These are phyloP conservation scores for Aureobasidium musti DNA, from an alignment of 2,329 filamentous ascomycete genomes.

Conservation along the genomic window DNA sequence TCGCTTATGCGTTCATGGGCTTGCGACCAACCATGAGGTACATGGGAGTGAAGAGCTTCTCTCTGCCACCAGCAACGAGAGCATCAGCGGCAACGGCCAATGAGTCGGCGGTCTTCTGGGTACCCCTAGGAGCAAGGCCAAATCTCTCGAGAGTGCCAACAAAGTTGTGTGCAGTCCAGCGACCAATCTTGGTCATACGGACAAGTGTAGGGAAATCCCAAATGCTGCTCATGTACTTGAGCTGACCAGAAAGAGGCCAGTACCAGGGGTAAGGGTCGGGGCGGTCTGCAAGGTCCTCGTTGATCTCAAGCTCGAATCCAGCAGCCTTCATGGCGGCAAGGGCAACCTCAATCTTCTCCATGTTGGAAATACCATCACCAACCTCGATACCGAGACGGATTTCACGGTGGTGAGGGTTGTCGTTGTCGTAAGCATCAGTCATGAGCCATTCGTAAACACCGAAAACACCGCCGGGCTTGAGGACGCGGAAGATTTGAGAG, in stretches of 20 bases:
- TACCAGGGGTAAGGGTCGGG: conserved; percentile 84
- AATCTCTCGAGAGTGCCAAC: conserved; percentile 75
- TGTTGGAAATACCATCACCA: conserved; percentile 95
- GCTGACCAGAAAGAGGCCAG: conserved; percentile 83
- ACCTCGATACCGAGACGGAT: conserved; percentile 94
- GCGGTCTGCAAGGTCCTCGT: conserved; percentile 83
- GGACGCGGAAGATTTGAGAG: conserved; percentile 87
- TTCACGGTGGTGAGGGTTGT: conserved; percentile 80
- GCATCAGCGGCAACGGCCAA: conserved; percentile 79
- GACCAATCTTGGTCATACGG: conserved; percentile 85
- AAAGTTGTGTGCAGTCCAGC: conserved; percentile 72
- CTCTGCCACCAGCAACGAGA: conserved; percentile 79
- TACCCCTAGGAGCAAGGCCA: conserved; percentile 74
- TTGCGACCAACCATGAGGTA: conserved; percentile 95
- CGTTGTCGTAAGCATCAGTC: conserved; percentile 92
- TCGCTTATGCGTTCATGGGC: conserved; percentile 51
- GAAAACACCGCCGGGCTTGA: conserved; percentile 94
- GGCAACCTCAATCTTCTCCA: conserved; percentile 84
- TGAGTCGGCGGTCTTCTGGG: conserved; percentile 93
- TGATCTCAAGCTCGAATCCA: conserved; percentile 78
- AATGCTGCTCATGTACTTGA: conserved; percentile 77
- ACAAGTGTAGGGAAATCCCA: conserved; percentile 80
- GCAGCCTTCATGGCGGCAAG: conserved; percentile 80
- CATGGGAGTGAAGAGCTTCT: conserved; percentile 98
- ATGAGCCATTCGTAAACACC: conserved; percentile 99